Evolutionary conservation across 148 eudicot genomes (phyloP), one percentile per base, ranked within the genome.

Genomic region (Selenicereus undatus): DNA sequence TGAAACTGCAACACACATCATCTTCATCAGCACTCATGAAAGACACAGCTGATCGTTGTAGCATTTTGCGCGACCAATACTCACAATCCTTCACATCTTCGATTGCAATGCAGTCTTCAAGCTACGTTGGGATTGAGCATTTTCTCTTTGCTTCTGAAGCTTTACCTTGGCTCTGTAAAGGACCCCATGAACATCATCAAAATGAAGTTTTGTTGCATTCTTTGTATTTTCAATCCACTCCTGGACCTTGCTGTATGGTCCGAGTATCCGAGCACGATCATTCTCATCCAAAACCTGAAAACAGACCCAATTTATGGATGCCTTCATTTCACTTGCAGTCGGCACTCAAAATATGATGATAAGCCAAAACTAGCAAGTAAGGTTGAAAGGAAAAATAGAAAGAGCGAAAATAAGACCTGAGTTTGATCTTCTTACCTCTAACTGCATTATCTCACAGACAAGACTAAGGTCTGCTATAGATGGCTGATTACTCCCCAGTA

Each of bases 381-480:
- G 52, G 52, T 48, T 48, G 52, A 48, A 48, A 10, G 14, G 52
- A 56, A 56, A 56, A 56, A 56, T 16, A 20, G 6, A 56, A 56
- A 56, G 21, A 56, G 62, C 16, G 1, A 56, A 56, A 11, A 16
- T 56, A 18, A n/a, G 66, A 60, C 27, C n/a, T n/a, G 32, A 68
- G 65, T 29, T 30, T 36, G 43, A 75, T 56, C 21, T 76, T 22
- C 77, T 87, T 80, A 93, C 98, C 98, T 95, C 94, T 64, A 95
- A 90, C 78, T 91, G 96, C 98, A 93, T 91, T 80, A 95, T 84
- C 87, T 93, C 97, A 82, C 96, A 93, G 71, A 88, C 94, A 73
- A 95, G 90, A 83, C 89, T 87, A 76, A 95, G 89, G 85, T 95
- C 97, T 56, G 96, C 98, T 60, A 95, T 91, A 76, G 98, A 93